Conservation (phyloP, 331 rosid genomes). For the Phaseolus coccineus region DNA sequence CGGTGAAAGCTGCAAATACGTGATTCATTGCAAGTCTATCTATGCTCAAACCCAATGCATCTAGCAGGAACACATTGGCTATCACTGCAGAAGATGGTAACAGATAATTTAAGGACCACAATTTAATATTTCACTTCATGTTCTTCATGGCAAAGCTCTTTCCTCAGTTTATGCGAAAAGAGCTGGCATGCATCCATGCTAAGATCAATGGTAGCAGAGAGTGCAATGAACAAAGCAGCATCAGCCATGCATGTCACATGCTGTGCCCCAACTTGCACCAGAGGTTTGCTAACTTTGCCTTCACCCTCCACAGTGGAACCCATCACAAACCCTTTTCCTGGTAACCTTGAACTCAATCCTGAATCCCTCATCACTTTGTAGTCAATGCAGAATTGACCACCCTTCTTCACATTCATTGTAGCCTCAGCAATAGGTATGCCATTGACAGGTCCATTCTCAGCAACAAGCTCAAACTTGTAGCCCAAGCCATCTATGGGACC, state of each 20-base stretch:
- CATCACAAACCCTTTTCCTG: conserved; percentile 80
- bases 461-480: conserved; percentile 83
- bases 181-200: conserved; percentile 96
- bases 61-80: conserved; percentile 42
- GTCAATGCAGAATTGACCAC: conserved; percentile 86
- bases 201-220: conserved; percentile 93
- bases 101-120: not conserved
- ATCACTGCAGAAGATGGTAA: conserved; percentile 53
- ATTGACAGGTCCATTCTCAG: conserved; percentile 60
- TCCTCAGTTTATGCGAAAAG: conserved; percentile 83
- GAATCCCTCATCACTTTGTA: conserved; percentile 54
- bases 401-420: conserved; percentile 70
- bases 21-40: not conserved
- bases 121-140: conserved; percentile 42
- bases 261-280: conserved; percentile 80
- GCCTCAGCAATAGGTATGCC: conserved; percentile 80
- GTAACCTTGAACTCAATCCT: conserved; percentile 57
- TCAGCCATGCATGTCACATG: conserved; percentile 96
- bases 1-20: not conserved
- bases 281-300: conserved; percentile 81
- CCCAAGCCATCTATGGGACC: conserved; percentile 84
- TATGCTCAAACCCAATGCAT: conserved; percentile 44
- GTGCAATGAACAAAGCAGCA: conserved; percentile 86
- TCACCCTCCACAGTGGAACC: conserved; percentile 87
- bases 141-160: conserved; percentile 80